Conservation (phyloP, 805 yeast genomes). For the Jamesozyma lodderae region DNA sequence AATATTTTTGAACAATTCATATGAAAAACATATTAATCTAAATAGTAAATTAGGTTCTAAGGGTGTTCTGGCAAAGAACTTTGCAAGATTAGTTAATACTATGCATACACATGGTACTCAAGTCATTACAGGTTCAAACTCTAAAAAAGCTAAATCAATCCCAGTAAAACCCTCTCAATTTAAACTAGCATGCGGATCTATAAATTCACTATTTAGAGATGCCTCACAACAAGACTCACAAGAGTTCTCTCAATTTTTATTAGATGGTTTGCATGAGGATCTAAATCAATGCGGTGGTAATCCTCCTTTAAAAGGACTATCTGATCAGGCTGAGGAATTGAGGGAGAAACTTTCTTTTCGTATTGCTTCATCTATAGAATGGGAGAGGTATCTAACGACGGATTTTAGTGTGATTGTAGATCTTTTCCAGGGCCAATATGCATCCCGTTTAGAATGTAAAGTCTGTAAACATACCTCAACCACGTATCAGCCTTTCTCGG, state of each 20-base stretch:
- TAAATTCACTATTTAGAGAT: constrained; percentile 71
- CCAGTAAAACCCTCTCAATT: constrained; percentile 56
- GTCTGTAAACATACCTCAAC: constrained; percentile 74
- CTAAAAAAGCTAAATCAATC: not conserved
- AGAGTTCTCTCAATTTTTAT: constrained; percentile 77
- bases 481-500: constrained; percentile 76
- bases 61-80: constrained; percentile 67
- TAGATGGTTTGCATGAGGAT: constrained; percentile 91
- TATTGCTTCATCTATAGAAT: constrained; percentile 79
- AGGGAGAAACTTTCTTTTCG: constrained; percentile 70
- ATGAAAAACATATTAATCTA: constrained; percentile 59
- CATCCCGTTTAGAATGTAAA: constrained; percentile 65
- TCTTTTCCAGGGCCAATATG: constrained; percentile 81
- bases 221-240: constrained; percentile 90
- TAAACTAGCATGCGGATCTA: constrained; percentile 57
- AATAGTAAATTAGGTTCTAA: constrained; percentile 69
- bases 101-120: constrained; percentile 37
- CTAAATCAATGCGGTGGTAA: constrained; percentile 58
- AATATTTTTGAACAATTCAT: constrained; percentile 57
- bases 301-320: constrained; percentile 47
- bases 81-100: constrained; percentile 51
- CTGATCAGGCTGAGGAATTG: constrained; percentile 59
- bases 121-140: constrained; percentile 9
- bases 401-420: constrained; percentile 78
- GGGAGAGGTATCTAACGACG: constrained; percentile 81